Percentiles rank a stretch among this genome's conserved stretches.
These are phyloP conservation scores for Osmanthus fragrans DNA, from an alignment of 257 asterid species.

Conservation along the genomic window DNA sequence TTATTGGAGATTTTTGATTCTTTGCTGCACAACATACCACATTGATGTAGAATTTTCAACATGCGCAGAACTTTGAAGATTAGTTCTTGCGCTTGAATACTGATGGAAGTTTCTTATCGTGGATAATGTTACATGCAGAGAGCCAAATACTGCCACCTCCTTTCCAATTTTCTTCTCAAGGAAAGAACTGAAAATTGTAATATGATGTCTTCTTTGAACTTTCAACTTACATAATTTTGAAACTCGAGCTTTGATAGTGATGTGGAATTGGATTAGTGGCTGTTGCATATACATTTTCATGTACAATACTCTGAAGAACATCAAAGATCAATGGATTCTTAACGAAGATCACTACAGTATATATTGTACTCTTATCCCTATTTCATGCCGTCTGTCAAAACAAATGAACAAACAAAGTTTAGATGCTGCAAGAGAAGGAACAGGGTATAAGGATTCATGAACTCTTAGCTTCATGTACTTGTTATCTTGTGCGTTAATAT, in stretches of 20 bases:
- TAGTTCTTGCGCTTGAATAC: slow-evolving; percentile 9
- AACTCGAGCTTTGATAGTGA: not conserved
- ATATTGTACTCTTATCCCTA: not conserved
- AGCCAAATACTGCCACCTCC: not conserved
- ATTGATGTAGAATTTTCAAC: slow-evolving; percentile 1
- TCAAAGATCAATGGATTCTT: not conserved
- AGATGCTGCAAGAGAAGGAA: not conserved
- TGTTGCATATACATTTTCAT: not conserved
- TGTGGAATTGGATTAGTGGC: not conserved
- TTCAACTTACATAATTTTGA: not conserved
- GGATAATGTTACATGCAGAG: not conserved
- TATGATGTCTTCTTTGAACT: not conserved
- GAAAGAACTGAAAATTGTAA: not conserved
- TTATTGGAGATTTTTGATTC: slow-evolving; percentile 7
- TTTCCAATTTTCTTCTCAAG: not conserved
- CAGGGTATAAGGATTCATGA: not conserved
- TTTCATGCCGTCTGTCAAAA: not conserved
- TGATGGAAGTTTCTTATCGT: not conserved
- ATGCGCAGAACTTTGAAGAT: slow-evolving; percentile 4
- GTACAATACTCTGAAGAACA: not conserved
- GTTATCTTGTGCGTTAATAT: not conserved
- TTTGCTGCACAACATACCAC: not conserved
- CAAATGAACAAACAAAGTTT: not conserved
- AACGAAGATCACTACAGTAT: not conserved
- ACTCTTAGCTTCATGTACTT: not conserved